phyloP scores from a whole-genome alignment of 2,329 filamentous ascomycete species.

The Blastomyces silverae region DNA sequence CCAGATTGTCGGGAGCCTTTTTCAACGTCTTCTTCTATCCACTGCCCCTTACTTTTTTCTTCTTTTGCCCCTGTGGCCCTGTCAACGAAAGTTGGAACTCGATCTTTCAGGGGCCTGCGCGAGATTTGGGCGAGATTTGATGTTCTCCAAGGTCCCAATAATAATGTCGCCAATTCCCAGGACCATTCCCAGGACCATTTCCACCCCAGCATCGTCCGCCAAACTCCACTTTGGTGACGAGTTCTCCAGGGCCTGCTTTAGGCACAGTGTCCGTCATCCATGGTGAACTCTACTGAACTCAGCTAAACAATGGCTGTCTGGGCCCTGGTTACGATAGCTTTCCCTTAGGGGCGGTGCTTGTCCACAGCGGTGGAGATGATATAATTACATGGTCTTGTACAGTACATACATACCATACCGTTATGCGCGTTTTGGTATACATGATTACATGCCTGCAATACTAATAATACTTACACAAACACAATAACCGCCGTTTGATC shows the following conservation, averaged over 20 bases:
- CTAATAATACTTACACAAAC: neutral
- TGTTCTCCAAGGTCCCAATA: neutral
- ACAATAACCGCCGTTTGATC: neutral
- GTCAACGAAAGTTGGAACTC: neutral
- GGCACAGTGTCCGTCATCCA: neutral
- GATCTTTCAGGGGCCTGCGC: neutral
- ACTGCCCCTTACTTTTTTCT: neutral
- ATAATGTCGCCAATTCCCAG: neutral
- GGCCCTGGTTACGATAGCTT: neutral
- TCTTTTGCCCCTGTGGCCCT: neutral
- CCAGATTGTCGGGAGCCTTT: neutral
- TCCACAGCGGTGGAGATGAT: neutral
- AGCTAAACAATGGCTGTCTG: no score
- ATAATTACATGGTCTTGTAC: neutral
- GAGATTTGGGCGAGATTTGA: neutral
- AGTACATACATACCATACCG: neutral
- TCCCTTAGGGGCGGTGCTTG: neutral
- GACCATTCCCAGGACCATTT: neutral
- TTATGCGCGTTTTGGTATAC: neutral
- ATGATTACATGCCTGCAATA: neutral
- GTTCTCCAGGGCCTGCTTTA: neutral
- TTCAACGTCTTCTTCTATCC: neutral
- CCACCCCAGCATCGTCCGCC: neutral
- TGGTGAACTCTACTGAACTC: neutral
- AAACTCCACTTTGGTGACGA: neutral